Base-by-base conservation (phyloP, 2,329 filamentous ascomycete genomes). In the Tetracladium maxilliforme region DNA sequence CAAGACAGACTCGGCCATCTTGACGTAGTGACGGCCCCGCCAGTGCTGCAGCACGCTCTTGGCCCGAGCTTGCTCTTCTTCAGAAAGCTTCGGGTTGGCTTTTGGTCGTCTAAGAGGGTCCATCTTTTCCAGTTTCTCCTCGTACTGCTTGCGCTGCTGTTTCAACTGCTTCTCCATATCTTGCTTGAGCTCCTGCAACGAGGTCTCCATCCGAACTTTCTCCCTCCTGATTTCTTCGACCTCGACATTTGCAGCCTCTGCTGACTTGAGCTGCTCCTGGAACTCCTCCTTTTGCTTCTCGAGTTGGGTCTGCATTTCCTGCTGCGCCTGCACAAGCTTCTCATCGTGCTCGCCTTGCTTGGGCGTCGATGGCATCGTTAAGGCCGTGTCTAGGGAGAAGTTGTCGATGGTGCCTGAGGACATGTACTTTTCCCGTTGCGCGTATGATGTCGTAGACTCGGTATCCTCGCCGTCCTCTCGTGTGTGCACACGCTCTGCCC, bases 331-430 rank as follows among this genome's bases (percentile, higher is more conserved):
- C 32, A 70, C 73, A 33, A 93, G 56, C 32, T 65, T 69, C 14
- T 87, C 77, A 23, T 87, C 83, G 1, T 73, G 68, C 28, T 86
- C 82, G 14, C 66, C 69, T 31, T 78, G 73, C 32, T 71, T 80
- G 3, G 90, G 90, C 0, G 87, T 95, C 1, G 84, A 92, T 3
- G 90, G 90, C 64, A 94, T 84, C 0, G 90, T 98, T 25, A 98
- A 61, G 9, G 76, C 78, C 2, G 90, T 98, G 45, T 98, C 90
- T 10, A 98, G 61, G 3, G 87, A 95, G 42, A 94, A 90, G 45
- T 92, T 94, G 51, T 98, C 90, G 26, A 95, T 64, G 0, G 87
- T 94, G 3, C 87, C 87, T 28, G 79, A 90, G 4, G 86, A 94
- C 56, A 93, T 70, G 49, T 95, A 95, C 44, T 95, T 95, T 40